Base-by-base conservation (phyloP, 2,329 filamentous ascomycete genomes). In the Fusarium denticulatum region DNA sequence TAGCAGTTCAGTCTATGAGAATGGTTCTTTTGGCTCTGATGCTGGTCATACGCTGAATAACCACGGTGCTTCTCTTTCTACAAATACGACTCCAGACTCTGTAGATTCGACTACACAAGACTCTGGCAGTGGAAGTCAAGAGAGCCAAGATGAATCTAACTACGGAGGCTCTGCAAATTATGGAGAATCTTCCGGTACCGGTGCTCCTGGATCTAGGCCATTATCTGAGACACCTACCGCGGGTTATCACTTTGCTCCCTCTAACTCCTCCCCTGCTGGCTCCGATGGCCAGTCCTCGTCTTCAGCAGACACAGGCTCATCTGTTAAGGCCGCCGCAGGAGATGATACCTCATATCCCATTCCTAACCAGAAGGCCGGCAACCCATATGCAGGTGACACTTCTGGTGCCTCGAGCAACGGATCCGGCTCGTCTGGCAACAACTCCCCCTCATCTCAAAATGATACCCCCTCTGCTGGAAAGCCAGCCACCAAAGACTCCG, bases 281-380 rank as follows among this genome's bases (percentile, higher is more conserved):
- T 55, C 34, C 0, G 11, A n/a, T n/a, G 15, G 20, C 2, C 50
- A 40, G 4, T 28, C 50, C 13, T 28, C 50, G 4, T 40, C 50
- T 28, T 10, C 50, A n/a, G 7, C 14, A 28, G 55, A 6, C 20
- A 18, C 47, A 60, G 10, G 14, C 18, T 34, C 58, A 7, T 55
- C 47, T 36, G 47, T 43, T 4, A 6, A n/a, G 1, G 20, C 11
- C 18, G 12, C n/a, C 7, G 2, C 30, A 0, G 37, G n/a, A 20
- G n/a, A 16, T 3, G n/a, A 34, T 0, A 14, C 11, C n/a, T n/a
- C 37, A 14, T 3, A 16, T n/a, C 30, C 30, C 3, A 20, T n/a
- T 42, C 15, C 28, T 1, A 55, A 36, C 39, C 37, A 42, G 20
- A 43, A 42, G 7, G 1, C 30, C 24, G 8, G 22, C n/a, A 34